A percentile compares a stretch with the other conserved stretches of the same genome.
These are phyloP conservation scores for Boletales sp. DNA, from an alignment of 768 basidiomycete species.

Conservation along the genomic window DNA sequence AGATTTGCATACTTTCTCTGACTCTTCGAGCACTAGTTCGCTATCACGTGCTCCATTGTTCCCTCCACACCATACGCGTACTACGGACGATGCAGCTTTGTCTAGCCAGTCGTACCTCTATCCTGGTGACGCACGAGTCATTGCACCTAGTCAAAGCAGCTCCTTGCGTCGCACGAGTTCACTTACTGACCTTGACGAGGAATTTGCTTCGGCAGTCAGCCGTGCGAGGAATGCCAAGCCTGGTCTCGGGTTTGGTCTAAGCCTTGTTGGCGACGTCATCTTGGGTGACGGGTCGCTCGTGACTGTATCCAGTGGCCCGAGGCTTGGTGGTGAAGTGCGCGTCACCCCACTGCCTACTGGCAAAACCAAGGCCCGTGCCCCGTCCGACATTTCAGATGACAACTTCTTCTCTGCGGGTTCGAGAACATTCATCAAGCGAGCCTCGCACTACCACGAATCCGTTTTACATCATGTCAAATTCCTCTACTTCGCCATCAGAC, in stretches of 20 bases:
- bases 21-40: conserved; percentile 36
- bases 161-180: conserved; percentile 65
- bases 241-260: conserved; percentile 42
- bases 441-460: conserved; percentile 26
- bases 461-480: conserved; percentile 33
- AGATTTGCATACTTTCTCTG: conserved; percentile 51
- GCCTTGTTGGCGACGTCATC: conserved; percentile 38
- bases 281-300: conserved; percentile 59
- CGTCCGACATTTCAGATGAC: conserved; percentile 39
- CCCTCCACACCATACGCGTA: conserved; percentile 57
- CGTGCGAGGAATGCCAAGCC: conserved; percentile 40
- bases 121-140: conserved; percentile 69
- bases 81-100: conserved; percentile 72
- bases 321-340: conserved; percentile 39
- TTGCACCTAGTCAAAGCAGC: conserved; percentile 62
- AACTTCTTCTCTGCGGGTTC: conserved; percentile 45
- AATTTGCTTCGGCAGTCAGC: conserved; percentile 44
- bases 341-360: conserved; percentile 45
- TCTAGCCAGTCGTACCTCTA: conserved; percentile 64
- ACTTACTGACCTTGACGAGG: conserved; percentile 70
- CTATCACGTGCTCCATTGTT: conserved; percentile 45
- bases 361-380: conserved; percentile 26
- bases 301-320: conserved; percentile 66
- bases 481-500: conserved; percentile 31
- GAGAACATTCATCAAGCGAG: conserved; percentile 29